Conservation (phyloP, 106 monocot genomes). For the Gastrodia elata region DNA sequence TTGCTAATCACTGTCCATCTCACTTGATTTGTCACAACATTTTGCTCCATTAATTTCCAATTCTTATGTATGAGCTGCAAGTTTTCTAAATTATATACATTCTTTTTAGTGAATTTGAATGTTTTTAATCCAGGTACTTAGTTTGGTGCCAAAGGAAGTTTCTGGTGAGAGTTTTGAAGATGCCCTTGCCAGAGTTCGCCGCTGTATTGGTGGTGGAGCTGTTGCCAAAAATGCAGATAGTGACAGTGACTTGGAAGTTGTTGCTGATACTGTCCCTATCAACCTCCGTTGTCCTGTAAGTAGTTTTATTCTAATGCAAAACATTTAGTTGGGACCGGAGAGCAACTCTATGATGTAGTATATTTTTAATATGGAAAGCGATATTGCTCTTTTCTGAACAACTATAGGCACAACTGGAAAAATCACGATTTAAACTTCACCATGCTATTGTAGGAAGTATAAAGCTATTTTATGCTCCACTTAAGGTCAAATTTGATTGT, state of each 20-base stretch:
- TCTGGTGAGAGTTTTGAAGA: constrained; percentile 79
- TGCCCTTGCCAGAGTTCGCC: constrained; percentile 76
- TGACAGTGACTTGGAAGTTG: constrained; percentile 73
- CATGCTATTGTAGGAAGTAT: neutral
- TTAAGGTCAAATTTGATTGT: too few relatives aligned
- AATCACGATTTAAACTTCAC: neutral
- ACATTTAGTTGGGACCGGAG: neutral
- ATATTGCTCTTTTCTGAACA: neutral
- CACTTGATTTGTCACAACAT: neutral
- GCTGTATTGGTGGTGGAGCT: constrained; percentile 76
- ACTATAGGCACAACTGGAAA: neutral
- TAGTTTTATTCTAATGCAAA: neutral
- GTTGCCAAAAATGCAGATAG: constrained; percentile 54
- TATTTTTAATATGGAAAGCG: neutral
- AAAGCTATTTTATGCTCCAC: too few relatives aligned
- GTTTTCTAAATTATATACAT: neutral
- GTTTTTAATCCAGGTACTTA: constrained; percentile 46
- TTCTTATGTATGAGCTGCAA: neutral
- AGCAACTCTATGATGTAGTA: neutral
- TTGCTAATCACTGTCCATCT: neutral
- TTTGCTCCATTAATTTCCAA: neutral
- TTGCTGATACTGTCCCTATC: constrained; percentile 54
- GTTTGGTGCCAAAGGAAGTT: constrained; percentile 70
- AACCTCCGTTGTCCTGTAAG: constrained; percentile 79
- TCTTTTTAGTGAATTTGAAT: constrained; percentile 4